Percentiles rank a stretch among this genome's conserved stretches.
phyloP scores from a whole-genome alignment of 108 stramenopile species.

The Mayamaea pseudoterrestris region DNA sequence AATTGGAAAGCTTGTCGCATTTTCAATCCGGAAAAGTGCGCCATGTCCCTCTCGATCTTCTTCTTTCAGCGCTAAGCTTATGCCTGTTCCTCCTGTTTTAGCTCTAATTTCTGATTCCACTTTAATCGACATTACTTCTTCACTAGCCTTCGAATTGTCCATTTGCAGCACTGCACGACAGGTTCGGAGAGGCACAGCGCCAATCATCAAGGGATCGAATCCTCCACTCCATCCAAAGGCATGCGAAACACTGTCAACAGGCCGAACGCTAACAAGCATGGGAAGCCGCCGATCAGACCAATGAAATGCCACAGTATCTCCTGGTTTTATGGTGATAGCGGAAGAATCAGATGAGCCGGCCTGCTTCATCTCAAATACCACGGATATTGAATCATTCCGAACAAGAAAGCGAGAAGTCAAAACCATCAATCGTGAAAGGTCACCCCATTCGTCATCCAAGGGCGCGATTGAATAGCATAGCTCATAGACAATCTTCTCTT shows the following conservation, averaged over 20 bases:
- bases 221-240: conserved; percentile 58
- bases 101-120: conserved; percentile 34
- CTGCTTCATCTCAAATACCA: conserved; percentile 50
- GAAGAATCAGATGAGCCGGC: conserved; percentile 31
- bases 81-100: conserved; percentile 51
- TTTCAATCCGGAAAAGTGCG: conserved; percentile 57
- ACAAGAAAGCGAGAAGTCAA: conserved; percentile 50
- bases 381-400: conserved; percentile 33
- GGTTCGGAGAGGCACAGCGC: conserved; percentile 45
- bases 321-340: conserved; percentile 17
- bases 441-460: conserved; percentile 56
- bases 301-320: conserved; percentile 39
- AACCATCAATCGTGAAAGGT: conserved; percentile 38
- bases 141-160: conserved; percentile 17
- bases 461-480: conserved; percentile 43
- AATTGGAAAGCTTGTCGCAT: conserved; percentile 49
- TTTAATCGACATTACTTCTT: background rate
- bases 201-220: conserved; percentile 54
- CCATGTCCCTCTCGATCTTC: conserved; percentile 44
- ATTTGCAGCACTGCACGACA: conserved; percentile 7
- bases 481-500: conserved; percentile 39
- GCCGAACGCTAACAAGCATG: conserved; percentile 36
- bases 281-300: conserved; percentile 52
- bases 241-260: conserved; percentile 1
- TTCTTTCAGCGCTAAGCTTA: conserved; percentile 43